A percentile compares a stretch with the other conserved stretches of the same genome.
phyloP scores from a whole-genome alignment of 345 rosid species.

The Ricinus communis region DNA sequence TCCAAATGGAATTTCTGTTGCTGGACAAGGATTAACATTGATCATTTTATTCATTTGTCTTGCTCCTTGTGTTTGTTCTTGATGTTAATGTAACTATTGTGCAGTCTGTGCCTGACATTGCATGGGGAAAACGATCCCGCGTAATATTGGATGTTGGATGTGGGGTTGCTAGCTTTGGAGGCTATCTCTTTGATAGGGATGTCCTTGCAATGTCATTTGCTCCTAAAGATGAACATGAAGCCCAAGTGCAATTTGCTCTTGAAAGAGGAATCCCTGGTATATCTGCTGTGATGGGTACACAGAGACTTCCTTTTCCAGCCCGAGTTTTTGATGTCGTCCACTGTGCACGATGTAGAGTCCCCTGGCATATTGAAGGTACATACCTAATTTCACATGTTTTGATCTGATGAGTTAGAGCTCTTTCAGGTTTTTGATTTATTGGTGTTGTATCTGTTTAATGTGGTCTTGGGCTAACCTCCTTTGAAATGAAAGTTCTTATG shows the following conservation, averaged over 20 bases:
- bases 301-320: constrained; percentile 91
- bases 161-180: constrained; percentile 99
- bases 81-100: constrained; percentile 24
- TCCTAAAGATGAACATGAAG: constrained; percentile 99
- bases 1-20: neutral
- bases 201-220: constrained; percentile 92
- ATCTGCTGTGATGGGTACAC: constrained; percentile 98
- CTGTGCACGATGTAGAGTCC: constrained; percentile 99
- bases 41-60: neutral
- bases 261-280: constrained; percentile 98
- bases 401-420: neutral
- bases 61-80: neutral
- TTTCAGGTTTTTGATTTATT: neutral
- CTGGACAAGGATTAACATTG: neutral
- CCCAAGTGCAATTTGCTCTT: constrained; percentile 95
- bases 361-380: constrained; percentile 98
- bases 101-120: constrained; percentile 78
- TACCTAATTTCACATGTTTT: neutral
- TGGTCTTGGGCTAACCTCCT: neutral
- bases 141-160: constrained; percentile 97
- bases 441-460: neutral
- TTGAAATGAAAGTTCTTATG: neutral
- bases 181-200: constrained; percentile 84
- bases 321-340: constrained; percentile 86
- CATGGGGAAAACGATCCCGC: constrained; percentile 84